Evolutionary conservation across 177 flowering plant genomes (phyloP), one percentile per base, ranked within the genome.

Genomic region (Vitis hybrid): DNA sequence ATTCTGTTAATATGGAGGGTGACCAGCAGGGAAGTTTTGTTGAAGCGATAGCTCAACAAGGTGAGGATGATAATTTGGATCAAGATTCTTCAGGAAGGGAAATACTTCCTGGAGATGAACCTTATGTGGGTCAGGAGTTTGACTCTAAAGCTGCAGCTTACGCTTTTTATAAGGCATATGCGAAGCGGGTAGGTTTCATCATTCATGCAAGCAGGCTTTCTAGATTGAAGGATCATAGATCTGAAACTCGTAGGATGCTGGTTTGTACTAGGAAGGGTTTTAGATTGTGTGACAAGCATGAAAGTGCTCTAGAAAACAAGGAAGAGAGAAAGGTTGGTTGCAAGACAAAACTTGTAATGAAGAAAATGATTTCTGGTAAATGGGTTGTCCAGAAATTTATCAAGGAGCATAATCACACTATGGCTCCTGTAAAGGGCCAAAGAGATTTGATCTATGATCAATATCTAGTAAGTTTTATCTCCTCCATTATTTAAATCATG

Each of bases 151-250:
- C 89, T 11, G 91, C 84, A 49, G 90, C 92, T 0, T 89, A 86
- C 76, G 83, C 89, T 56, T 89, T 89, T 81, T 89, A 88, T 56
- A 89, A 88, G 72, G 81, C 84, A 24, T 89, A 88, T 77, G 94
- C 92, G 6, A 80, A 90, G 11, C 81, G 82, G 6, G 76, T 88
- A 7, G 94, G 91, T 35, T 89, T 89, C 58, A 51, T 89, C 19
- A 86, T 88, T 15, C 89, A 90, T 55, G 92, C 88, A 24, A 90
- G 94, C 83, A 90, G 88, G 74, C 86, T 90, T 14, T 90, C 89
- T 49, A 82, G 94, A 19, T 90, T 92, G 24, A 87, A 91, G 77
- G 89, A 88, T 61, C 91, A 90, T 72, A 89, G 89, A 14, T 56
- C 89, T 58, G 87, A 89, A 35, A 88, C 88, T 74, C 89, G 18